Base-by-base conservation (phyloP, 163 green algal genomes). In the Chlorella variabilis region DNA sequence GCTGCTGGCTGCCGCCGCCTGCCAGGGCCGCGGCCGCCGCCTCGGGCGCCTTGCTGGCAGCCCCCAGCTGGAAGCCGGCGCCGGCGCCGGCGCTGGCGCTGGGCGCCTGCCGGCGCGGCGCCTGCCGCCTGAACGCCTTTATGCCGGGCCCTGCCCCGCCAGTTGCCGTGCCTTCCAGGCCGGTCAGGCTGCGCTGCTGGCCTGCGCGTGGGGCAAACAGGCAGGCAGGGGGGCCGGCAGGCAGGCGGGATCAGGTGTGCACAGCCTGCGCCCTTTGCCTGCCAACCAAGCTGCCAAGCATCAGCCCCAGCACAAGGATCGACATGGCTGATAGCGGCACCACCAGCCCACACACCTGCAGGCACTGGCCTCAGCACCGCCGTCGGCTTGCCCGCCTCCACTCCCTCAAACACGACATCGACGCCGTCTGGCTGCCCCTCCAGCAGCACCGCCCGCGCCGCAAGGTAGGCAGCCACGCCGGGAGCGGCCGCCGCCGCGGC, bases 121-220 rank as follows among this genome's bases (percentile, higher is more conserved):
- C 45, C 66, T 84, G 81, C 21, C 74, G 81, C 67, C 80, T 45
- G 85, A 96, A 95, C 1, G 81, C 59, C 59, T 96, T 90, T n/a
- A 97, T 95, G 51, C 91, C 93, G 18, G 83, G 87, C 11, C 93
- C 93, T 65, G 87, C 82, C 3, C 93, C 92, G 29, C 86, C 83
- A 0, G 83, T 65, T 11, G 92, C 92, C 3, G 83, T 91, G 29
- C 59, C 77, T 77, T 97, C 91, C 58, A 96, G 87, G 4, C 92
- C 92, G 68, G 84, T 75, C 23, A 84, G 33, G 49, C 27, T 20
- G 13, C 61, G 65, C 49, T 36, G 63, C 49, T 69, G 48, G 49
- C 76, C 76, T 75, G 75, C 34, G 33, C 9, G 31, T 3, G 17
- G 29, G 62, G 31, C n/a, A 63, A 11, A 33, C 18, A 63, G 23